A percentile compares a stretch with the other conserved stretches of the same genome.
Conservation (phyloP, 768 basidiomycete genomes). For the Tylopilus subfusipes region DNA sequence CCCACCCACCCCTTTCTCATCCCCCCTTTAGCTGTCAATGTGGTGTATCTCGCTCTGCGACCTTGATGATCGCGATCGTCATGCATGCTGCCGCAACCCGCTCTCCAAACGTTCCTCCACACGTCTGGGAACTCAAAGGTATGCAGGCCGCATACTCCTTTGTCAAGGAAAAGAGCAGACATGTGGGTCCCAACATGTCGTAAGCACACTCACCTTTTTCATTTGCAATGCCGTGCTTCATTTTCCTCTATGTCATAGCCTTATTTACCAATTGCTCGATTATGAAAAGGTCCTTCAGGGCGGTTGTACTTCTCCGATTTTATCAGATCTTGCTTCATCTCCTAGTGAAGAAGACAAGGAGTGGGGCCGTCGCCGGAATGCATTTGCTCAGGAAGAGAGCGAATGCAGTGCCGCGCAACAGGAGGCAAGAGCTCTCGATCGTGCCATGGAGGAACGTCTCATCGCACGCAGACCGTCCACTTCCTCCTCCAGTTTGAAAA, state of each 20-base stretch:
- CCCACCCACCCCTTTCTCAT: slow-evolving; percentile 14
- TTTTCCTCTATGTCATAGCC: slow-evolving; percentile 42
- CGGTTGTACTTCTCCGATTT: slow-evolving; percentile 44
- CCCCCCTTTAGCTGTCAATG: slow-evolving; percentile 74
- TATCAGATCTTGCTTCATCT: slow-evolving; percentile 53
- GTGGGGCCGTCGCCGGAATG: slow-evolving; percentile 67
- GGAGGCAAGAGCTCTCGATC: slow-evolving; percentile 81
- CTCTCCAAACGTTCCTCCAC: slow-evolving; percentile 62
- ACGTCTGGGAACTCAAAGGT: slow-evolving; percentile 75
- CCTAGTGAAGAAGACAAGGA: slow-evolving; percentile 70
- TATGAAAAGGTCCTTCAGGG: slow-evolving; percentile 75
- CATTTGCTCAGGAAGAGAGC: slow-evolving; percentile 42
- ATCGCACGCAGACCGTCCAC: slow-evolving; percentile 68
- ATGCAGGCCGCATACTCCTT: slow-evolving; percentile 90
- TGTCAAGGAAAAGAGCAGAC: slow-evolving; percentile 85
- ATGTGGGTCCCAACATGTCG: slow-evolving; percentile 94
- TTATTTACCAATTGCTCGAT: slow-evolving; percentile 91
- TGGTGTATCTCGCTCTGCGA: slow-evolving; percentile 89
- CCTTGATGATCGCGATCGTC: slow-evolving; percentile 84
- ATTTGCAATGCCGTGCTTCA: slow-evolving; percentile 23
- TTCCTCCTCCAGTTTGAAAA: slow-evolving; percentile 60
- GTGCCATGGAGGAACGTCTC: slow-evolving; percentile 82
- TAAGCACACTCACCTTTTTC: slow-evolving; percentile 43
- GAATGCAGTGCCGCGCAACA: slow-evolving; percentile 61
- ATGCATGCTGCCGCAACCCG: slow-evolving; percentile 85